phyloP scores from a whole-genome alignment of 768 basidiomycete species.

The Mrakia gelida region DNA sequence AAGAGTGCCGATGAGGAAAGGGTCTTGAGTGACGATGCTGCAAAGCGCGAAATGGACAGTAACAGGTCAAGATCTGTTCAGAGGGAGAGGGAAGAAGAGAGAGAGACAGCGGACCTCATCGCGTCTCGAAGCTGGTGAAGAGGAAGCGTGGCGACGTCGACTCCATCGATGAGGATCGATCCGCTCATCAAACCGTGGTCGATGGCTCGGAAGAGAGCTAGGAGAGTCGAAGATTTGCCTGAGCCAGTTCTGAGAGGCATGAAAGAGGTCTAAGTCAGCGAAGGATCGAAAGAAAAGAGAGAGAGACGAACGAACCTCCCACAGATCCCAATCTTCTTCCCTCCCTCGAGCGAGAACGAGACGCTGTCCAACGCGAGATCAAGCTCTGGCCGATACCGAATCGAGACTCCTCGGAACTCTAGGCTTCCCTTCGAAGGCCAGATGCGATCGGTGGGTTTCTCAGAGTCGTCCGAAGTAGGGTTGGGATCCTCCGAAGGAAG shows the following conservation, averaged over 20 bases:
- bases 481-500: conserved; percentile 32
- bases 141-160: conserved; percentile 30
- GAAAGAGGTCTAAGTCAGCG: neutral
- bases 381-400: conserved; percentile 25
- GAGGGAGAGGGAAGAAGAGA: neutral
- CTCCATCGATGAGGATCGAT: conserved; percentile 33
- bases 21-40: conserved; percentile 22
- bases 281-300: neutral
- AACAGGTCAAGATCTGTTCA: neutral
- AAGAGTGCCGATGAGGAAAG: conserved; percentile 19
- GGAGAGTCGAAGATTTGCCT: conserved; percentile 36
- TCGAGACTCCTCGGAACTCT: neutral
- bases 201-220: conserved; percentile 36
- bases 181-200: conserved; percentile 26
- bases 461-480: neutral
- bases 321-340: conserved; percentile 36
- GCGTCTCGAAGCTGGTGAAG: conserved; percentile 30
- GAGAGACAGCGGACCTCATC: conserved; percentile 30
- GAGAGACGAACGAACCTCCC: conserved; percentile 13
- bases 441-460: conserved; percentile 20
- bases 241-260: conserved; percentile 34
- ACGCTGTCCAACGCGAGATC: conserved; percentile 32
- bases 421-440: conserved; percentile 15
- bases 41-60: conserved; percentile 12
- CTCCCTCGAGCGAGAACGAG: conserved; percentile 30